phyloP scores from a whole-genome alignment of 1,139 yeast species.

The Starmera stellimalicola region DNA sequence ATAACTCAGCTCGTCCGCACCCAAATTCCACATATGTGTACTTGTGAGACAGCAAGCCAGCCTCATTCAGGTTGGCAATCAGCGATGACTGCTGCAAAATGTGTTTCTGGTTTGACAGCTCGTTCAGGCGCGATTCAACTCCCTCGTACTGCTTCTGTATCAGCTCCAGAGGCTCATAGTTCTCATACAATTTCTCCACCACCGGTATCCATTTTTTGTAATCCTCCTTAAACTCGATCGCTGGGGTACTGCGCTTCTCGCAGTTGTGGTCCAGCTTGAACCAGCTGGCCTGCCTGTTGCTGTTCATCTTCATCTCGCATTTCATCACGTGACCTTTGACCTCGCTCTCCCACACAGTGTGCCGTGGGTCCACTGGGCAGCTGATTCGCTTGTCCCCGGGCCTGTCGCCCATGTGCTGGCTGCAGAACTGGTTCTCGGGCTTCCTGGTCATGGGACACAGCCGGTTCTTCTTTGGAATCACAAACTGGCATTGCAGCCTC shows the following conservation, averaged over 20 bases:
- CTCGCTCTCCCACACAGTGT: constrained; percentile 58
- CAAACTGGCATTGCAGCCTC: constrained; percentile 36
- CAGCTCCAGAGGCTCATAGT: constrained; percentile 13
- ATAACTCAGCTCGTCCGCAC: constrained; percentile 81
- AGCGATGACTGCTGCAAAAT: constrained; percentile 76
- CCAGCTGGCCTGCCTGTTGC: constrained; percentile 31
- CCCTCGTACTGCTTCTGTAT: constrained; percentile 16
- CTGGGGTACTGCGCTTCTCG: constrained; percentile 5
- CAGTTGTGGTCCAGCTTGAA: constrained; percentile 18
- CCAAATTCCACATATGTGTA: constrained; percentile 68
- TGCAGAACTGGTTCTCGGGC: constrained; percentile 42
- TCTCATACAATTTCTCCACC: constrained; percentile 20
- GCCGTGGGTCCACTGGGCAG: constrained; percentile 73
- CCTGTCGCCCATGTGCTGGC: constrained; percentile 41
- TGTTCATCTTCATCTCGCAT: constrained; percentile 38
- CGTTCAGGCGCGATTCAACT: constrained; percentile 19
- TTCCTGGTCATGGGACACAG: constrained; percentile 56
- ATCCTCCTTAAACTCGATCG: constrained; percentile 11
- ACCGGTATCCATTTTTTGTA: constrained; percentile 26
- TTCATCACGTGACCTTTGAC: constrained; percentile 47
- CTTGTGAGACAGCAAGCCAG: constrained; percentile 29
- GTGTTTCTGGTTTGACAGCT: constrained; percentile 57
- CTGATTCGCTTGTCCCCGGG: constrained; percentile 39
- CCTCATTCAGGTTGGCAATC: constrained; percentile 53
- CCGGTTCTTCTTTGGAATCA: constrained; percentile 38